These are phyloP conservation scores for Lactifluus subvellereus DNA, from an alignment of 768 basidiomycete species.

Conservation along the genomic window DNA sequence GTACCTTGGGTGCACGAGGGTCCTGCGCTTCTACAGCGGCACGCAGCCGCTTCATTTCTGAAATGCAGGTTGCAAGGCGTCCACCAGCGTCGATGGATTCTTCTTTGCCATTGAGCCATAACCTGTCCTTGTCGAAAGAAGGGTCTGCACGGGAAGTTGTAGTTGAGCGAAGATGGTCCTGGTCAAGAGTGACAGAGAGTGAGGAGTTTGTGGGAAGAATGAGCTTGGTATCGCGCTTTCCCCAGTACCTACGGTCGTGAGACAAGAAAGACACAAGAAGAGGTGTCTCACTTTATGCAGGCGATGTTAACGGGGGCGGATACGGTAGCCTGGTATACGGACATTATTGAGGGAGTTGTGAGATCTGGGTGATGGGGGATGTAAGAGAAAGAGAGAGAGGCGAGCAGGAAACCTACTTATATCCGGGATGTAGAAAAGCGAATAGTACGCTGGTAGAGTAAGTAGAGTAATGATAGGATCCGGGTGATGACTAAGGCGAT, in stretches of 20 bases:
- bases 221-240: conserved; percentile 91
- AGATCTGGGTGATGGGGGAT: neutral
- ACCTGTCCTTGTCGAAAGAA: conserved; percentile 63
- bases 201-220: conserved; percentile 98
- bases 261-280: neutral
- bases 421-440: conserved; percentile 21
- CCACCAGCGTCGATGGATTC: conserved; percentile 83
- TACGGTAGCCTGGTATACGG: conserved; percentile 75
- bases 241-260: conserved; percentile 79
- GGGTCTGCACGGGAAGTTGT: conserved; percentile 86
- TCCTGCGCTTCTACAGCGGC: conserved; percentile 68
- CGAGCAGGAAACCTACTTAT: conserved; percentile 2
- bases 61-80: conserved; percentile 77
- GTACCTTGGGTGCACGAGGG: conserved; percentile 59
- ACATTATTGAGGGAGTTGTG: conserved; percentile 35
- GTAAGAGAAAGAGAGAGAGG: neutral
- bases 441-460: conserved; percentile 22
- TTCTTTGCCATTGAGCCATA: conserved; percentile 94
- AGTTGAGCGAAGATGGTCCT: conserved; percentile 91
- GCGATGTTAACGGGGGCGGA: conserved; percentile 97
- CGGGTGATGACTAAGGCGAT: conserved; percentile 14
- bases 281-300: conserved; percentile 79
- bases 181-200: conserved; percentile 94
- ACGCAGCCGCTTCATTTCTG: conserved; percentile 77
- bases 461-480: neutral